A percentile compares a stretch with the other conserved stretches of the same genome.
These are phyloP conservation scores for Dactylellina sp. DNA, from an alignment of 2,329 filamentous ascomycete genomes.

Conservation along the genomic window DNA sequence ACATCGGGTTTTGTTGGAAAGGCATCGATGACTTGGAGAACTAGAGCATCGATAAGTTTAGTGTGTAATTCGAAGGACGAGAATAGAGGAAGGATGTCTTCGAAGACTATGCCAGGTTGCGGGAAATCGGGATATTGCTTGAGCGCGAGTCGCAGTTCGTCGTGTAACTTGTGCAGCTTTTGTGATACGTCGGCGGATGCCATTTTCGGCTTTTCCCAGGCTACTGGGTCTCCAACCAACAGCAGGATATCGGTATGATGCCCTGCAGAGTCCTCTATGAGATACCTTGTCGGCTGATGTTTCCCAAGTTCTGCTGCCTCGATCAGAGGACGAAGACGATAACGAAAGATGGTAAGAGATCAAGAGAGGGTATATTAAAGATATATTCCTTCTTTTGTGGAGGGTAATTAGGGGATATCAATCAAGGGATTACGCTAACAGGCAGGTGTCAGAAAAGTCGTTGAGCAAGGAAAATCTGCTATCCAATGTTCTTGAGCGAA, in stretches of 20 bases:
- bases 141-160: conserved; percentile 74
- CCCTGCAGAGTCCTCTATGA: too few relatives aligned
- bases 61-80: conserved; percentile 79
- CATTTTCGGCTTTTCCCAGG: conserved; percentile 30
- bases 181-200: conserved; percentile 37
- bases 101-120: conserved; percentile 90
- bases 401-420: conserved; percentile 22
- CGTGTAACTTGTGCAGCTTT: conserved; percentile 40
- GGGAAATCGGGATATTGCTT: conserved; percentile 94
- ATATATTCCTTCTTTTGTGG: conserved; percentile 17
- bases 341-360: not conserved
- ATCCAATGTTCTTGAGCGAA: conserved; percentile 43
- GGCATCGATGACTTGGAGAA: conserved; percentile 79
- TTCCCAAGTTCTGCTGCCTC: too few relatives aligned
- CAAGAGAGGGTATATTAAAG: conserved; percentile 2
- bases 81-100: conserved; percentile 98
- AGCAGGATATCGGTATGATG: conserved; percentile 1
- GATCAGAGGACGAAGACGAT: too few relatives aligned
- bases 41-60: conserved; percentile 82
- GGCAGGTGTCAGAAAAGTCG: conserved; percentile 20
- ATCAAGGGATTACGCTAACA: conserved; percentile 21
- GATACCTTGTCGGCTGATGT: too few relatives aligned
- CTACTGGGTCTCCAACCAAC: conserved; percentile 15
- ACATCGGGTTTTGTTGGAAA: conserved; percentile 78
- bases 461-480: conserved; percentile 26